Evolutionary conservation across 805 yeast genomes (phyloP), one percentile per base, ranked within the genome.

Genomic region (Wickerhamiella cacticola): DNA sequence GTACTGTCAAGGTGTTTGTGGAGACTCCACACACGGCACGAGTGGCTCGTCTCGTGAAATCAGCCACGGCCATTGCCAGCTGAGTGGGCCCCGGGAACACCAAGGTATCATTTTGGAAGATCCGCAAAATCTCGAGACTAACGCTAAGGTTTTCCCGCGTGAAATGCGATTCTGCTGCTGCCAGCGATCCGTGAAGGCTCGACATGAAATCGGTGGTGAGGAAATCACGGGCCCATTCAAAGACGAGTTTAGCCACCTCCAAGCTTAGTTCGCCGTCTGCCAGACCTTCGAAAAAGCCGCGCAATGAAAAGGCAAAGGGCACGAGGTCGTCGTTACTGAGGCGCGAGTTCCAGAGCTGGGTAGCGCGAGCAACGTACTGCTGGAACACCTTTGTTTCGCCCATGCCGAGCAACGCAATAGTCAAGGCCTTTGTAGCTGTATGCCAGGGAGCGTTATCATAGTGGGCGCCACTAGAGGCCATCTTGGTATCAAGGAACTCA

Each of bases 401-500:
- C 13, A 66, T 54, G 13, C 47, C 51, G 4, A 43, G 28, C 25
- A 72, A 53, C 38, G 63, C 64, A 41, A 58, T 60, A 12, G 74
- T 60, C 8, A 51, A 46, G 16, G 39, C 34, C 48, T 45, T 19
- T 45, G 35, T 19, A 41, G 68, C 52, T 46, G 57, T 56, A 21
- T 68, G 66, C 75, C 74, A 68, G n/a, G 46, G 46, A 3, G 46
- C 46, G 22, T n/a, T 33, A 21, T 43, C 46, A 15, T 34, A 35
- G 24, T 44, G 41, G 6, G 34, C 29, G 10, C 21, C 41, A 21
- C 47, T 39, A 3, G 35, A 12, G 8, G 16, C 35, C 35, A 44
- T 75, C 25, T 58, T 55, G 54, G 73, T 78, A 12, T 53, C 54
- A 9, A 73, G 71, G 25, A 72, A 61, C 41, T 72, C 75, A 33